A percentile compares a stretch with the other conserved stretches of the same genome.
Evolutionary conservation across 345 rosid species (phyloP).

Genomic region (Arabidopsis suecica): DNA sequence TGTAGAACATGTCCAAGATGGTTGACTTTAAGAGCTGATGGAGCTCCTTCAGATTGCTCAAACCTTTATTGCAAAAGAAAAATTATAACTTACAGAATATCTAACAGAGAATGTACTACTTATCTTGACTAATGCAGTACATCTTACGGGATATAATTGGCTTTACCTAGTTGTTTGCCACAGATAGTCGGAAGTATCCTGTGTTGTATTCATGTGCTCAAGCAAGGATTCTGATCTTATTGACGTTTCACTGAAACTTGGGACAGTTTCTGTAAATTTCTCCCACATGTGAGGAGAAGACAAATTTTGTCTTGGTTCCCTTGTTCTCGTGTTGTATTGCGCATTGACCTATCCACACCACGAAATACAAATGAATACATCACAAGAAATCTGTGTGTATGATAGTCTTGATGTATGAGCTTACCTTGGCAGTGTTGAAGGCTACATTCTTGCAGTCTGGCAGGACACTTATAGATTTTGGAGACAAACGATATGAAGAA

Average conservation of each 20-base stretch:
- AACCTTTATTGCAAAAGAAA: constrained; percentile 50
- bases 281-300: constrained; percentile 55
- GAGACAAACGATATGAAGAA: constrained; percentile 59
- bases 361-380: constrained; percentile 18
- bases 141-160: not conserved
- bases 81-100: constrained; percentile 7
- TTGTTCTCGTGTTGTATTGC: constrained; percentile 56
- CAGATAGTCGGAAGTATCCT: constrained; percentile 82
- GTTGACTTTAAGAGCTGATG: constrained; percentile 52
- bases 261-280: constrained; percentile 60
- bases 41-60: constrained; percentile 39
- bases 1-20: constrained; percentile 72
- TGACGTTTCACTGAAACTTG: constrained; percentile 54
- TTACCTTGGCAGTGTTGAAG: constrained; percentile 79
- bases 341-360: constrained; percentile 56
- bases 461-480: constrained; percentile 67
- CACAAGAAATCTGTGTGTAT: constrained; percentile 23
- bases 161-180: constrained; percentile 73
- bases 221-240: constrained; percentile 58
- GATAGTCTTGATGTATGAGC: constrained; percentile 8
- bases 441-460: constrained; percentile 76
- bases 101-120: not conserved
- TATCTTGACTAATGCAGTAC: constrained; percentile 7
- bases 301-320: constrained; percentile 49
- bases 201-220: constrained; percentile 73